Conservation (phyloP, 768 basidiomycete species). For the Ramaria sp. region DNA sequence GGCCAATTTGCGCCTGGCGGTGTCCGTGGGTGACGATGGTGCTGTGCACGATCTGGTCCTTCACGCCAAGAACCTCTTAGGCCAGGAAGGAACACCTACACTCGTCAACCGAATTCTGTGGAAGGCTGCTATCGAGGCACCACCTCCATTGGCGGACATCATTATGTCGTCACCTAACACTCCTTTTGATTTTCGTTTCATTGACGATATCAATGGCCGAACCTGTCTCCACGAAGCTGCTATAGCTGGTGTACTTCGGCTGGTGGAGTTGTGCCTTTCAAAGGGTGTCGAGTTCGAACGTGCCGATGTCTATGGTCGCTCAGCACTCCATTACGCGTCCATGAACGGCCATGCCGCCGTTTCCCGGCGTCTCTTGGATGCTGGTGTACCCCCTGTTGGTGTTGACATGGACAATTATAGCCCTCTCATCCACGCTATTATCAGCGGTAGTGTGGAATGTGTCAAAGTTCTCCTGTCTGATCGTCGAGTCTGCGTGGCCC, state of each 20-base stretch:
- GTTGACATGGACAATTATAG: constrained; percentile 91
- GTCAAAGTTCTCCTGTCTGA: constrained; percentile 73
- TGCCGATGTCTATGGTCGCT: constrained; percentile 84
- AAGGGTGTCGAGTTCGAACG: constrained; percentile 61
- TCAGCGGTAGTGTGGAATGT: constrained; percentile 74
- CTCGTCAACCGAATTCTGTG: constrained; percentile 89
- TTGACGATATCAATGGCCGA: constrained; percentile 95
- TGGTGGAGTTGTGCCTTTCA: constrained; percentile 73
- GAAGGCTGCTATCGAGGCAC: constrained; percentile 82
- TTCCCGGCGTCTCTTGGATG: constrained; percentile 66
- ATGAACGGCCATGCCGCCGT: constrained; percentile 81
- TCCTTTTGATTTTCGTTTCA: constrained; percentile 81
- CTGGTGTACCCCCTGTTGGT: constrained; percentile 50
- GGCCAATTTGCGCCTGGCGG: constrained; percentile 71
- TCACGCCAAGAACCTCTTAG: constrained; percentile 55
- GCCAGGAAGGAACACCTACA: constrained; percentile 47
- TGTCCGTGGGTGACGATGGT: constrained; percentile 47
- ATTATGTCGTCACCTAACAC: constrained; percentile 55
- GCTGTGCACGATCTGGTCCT: constrained; percentile 60
- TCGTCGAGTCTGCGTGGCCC: constrained; percentile 54
- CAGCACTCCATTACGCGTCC: constrained; percentile 90
- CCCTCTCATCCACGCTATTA: constrained; percentile 88
- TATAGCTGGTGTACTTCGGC: constrained; percentile 65
- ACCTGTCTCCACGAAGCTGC: constrained; percentile 92
- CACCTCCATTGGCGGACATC: constrained; percentile 58